These are phyloP conservation scores for Fraxinus floribunda DNA, from an alignment of 305 asterid species.

Conservation along the genomic window DNA sequence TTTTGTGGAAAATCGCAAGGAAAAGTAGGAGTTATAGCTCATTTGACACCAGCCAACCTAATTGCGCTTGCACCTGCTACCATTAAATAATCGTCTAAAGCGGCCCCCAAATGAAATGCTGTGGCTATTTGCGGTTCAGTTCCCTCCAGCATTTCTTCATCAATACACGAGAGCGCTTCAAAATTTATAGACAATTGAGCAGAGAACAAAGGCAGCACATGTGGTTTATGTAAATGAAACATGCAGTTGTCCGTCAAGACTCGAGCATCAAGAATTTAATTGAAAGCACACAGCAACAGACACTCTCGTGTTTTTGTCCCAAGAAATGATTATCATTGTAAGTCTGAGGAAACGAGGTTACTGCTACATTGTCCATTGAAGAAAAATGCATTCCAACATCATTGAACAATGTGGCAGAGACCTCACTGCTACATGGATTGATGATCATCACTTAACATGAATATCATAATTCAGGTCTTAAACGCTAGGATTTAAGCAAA, in stretches of 20 bases:
- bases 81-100: not conserved
- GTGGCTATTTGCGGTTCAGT: not conserved
- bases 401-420: not conserved
- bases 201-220: not conserved
- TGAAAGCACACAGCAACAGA: no score
- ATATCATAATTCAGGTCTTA: not conserved
- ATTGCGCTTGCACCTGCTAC: not conserved
- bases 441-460: not conserved
- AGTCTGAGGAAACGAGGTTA: not conserved
- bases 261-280: not conserved
- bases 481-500: no score
- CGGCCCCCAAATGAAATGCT: not conserved
- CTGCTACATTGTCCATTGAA: not conserved
- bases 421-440: not conserved
- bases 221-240: not conserved
- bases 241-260: not conserved
- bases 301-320: not conserved
- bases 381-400: not conserved
- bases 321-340: not conserved
- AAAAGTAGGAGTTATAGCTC: not conserved
- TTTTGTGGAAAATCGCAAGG: not conserved
- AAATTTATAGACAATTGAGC: not conserved
- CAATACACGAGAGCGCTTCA: not conserved
- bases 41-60: not conserved
- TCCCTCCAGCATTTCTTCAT: not conserved